A percentile compares a stretch with the other conserved stretches of the same genome.
Conservation (phyloP, 2,329 filamentous ascomycete genomes). For the Aureobasidium sp. region DNA sequence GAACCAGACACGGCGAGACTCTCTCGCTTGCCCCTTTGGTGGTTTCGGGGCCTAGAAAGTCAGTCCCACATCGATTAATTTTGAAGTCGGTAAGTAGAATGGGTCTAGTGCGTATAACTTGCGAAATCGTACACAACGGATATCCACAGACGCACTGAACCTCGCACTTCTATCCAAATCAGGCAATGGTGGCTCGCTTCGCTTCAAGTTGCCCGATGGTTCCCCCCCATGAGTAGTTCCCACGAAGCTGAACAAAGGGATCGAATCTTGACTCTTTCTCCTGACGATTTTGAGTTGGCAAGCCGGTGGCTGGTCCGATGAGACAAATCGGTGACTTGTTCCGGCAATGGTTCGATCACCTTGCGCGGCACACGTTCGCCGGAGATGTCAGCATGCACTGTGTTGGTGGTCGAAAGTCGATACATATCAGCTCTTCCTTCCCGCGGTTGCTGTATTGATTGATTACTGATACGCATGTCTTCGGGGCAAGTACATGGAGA, state of each 20-base stretch:
- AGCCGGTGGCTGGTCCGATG: not conserved
- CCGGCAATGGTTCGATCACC: not conserved
- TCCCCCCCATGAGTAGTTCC: too few relatives aligned
- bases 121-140: not conserved
- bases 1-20: too few relatives aligned
- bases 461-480: not conserved
- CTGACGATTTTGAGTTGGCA: not conserved
- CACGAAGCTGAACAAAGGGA: too few relatives aligned
- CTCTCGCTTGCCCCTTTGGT: too few relatives aligned
- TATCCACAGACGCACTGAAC: not conserved
- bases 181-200: not conserved
- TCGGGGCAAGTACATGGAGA: not conserved
- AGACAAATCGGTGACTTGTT: not conserved
- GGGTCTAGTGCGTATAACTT: not conserved
- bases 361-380: too few relatives aligned
- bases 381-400: not conserved
- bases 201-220: too few relatives aligned
- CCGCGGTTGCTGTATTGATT: not conserved
- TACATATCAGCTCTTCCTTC: not conserved
- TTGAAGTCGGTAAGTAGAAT: not conserved
- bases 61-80: too few relatives aligned
- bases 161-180: not conserved
- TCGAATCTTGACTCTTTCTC: not conserved
- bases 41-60: too few relatives aligned
- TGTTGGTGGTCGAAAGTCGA: not conserved